Evolutionary conservation across 2,329 filamentous ascomycete species (phyloP).

Genomic region (Ophiostoma sp.): DNA sequence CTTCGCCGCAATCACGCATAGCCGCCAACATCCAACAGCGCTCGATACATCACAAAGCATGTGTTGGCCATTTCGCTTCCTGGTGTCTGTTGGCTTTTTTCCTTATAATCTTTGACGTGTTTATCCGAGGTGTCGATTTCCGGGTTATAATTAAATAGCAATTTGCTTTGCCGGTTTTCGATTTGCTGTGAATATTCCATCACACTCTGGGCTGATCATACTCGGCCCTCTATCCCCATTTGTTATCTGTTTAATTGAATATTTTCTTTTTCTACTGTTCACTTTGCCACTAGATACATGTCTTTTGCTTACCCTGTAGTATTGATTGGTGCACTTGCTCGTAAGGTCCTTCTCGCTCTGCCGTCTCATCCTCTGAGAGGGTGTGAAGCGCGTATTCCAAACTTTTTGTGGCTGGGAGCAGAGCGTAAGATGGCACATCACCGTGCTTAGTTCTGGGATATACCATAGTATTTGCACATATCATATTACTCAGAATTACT

Average conservation of each 20-base stretch:
- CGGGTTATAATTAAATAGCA: not conserved
- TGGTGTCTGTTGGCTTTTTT: not conserved
- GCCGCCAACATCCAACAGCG: not conserved
- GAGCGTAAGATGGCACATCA: no score
- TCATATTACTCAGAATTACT: not conserved
- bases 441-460: no score
- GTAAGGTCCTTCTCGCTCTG: not conserved
- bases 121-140: not conserved
- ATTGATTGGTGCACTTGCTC: not conserved
- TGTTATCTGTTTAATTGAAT: not conserved
- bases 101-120: not conserved
- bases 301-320: not conserved
- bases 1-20: not conserved
- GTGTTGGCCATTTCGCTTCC: slow-evolving; percentile 9
- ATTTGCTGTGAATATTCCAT: not conserved
- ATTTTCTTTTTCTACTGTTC: not conserved
- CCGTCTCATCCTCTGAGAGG: not conserved
- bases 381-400: slow-evolving; percentile 4
- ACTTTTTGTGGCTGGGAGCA: not conserved
- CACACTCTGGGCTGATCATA: not conserved
- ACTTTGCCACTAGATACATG: not conserved
- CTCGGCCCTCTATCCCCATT: not conserved
- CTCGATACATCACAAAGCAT: not conserved
- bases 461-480: not conserved
- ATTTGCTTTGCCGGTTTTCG: not conserved